phyloP scores from a whole-genome alignment of 164 flowering plant genomes.

The Berberis thunbergii region DNA sequence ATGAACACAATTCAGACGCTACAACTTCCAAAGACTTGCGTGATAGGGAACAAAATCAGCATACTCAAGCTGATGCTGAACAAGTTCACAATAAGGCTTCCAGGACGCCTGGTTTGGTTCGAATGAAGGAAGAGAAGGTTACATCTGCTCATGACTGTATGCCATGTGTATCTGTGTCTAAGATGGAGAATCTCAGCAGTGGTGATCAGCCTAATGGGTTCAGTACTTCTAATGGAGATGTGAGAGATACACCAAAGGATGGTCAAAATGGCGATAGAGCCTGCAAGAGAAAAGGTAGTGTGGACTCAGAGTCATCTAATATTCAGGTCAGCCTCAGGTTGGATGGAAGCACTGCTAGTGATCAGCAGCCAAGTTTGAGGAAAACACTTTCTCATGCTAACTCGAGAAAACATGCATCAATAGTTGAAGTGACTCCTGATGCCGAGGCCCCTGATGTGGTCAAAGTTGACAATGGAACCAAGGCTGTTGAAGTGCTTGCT shows the following conservation, averaged over 20 bases:
- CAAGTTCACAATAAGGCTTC: constrained; percentile 12
- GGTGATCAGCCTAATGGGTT: constrained; percentile 31
- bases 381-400: constrained; percentile 31
- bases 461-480: constrained; percentile 24
- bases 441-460: constrained; percentile 13
- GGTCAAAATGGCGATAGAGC: constrained; percentile 21
- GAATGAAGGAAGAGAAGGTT: constrained; percentile 15
- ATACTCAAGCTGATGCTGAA: constrained; percentile 18
- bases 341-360: constrained; percentile 39
- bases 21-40: constrained; percentile 15
- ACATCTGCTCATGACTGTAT: constrained; percentile 25
- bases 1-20: constrained; percentile 22
- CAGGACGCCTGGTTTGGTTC: constrained; percentile 17
- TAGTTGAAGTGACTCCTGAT: constrained; percentile 17
- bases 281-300: constrained; percentile 21
- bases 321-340: constrained; percentile 27
- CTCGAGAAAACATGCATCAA: constrained; percentile 19
- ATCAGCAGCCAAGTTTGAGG: constrained; percentile 21
- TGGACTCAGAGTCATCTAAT: constrained; percentile 58
- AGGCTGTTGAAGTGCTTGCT: constrained; percentile 19
- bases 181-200: constrained; percentile 25
- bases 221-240: constrained; percentile 20
- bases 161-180: constrained; percentile 14
- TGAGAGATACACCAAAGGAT: constrained; percentile 15
- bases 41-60: constrained; percentile 23